A percentile compares a stretch with the other conserved stretches of the same genome.
Conservation (phyloP, 148 eudicot species). For the Rhododendron ferrugineum region DNA sequence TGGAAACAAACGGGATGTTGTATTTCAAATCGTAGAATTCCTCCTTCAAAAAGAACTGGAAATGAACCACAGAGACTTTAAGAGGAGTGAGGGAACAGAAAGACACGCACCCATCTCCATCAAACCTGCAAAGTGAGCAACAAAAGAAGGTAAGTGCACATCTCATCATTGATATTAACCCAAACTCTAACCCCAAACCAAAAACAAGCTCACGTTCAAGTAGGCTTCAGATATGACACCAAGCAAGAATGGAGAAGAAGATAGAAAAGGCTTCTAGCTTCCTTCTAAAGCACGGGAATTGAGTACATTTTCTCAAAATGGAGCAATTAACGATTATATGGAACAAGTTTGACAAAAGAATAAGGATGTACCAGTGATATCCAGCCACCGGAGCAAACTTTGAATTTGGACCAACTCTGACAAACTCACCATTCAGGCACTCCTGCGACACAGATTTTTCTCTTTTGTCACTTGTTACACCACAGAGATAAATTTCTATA, state of each 20-base stretch:
- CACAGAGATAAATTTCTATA: too few relatives aligned
- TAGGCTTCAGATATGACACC: neutral
- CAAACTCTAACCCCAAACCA: neutral
- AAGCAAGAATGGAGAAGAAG: neutral
- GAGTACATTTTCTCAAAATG: neutral
- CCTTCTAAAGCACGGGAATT: neutral
- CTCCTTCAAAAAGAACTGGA: neutral
- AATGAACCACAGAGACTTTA: neutral
- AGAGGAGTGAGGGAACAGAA: neutral
- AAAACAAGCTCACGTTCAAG: neutral
- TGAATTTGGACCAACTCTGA: conserved; percentile 93
- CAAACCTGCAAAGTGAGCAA: conserved; percentile 67
- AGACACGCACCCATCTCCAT: conserved; percentile 86
- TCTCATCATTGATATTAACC: neutral
- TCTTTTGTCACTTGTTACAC: too few relatives aligned
- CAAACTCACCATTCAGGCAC: conserved; percentile 94
- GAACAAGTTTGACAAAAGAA: neutral
- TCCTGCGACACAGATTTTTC: conserved; percentile 36
- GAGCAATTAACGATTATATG: neutral
- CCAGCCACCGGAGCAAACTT: conserved; percentile 90
- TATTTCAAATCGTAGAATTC: too few relatives aligned
- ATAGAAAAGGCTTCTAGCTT: neutral
- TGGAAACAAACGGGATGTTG: too few relatives aligned
- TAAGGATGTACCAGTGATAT: conserved; percentile 67
- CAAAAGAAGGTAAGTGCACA: conserved; percentile 2